Base-by-base conservation (phyloP, 495 filamentous ascomycete genomes). In the Corynascus novoguineensis region DNA sequence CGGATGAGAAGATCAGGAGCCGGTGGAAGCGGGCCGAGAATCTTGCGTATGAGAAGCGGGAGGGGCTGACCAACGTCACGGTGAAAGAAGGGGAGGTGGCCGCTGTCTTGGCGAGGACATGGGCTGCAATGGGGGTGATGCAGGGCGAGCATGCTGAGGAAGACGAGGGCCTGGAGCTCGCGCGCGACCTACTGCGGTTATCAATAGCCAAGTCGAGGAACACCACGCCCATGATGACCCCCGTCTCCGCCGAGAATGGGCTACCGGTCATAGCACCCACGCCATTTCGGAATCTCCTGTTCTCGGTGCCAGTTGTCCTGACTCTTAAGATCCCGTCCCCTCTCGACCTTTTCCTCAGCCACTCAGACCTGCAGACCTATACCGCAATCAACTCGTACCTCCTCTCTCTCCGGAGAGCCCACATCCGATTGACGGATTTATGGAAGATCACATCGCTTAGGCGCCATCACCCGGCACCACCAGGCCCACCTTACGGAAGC, bases 31-130 rank as follows among this genome's bases (percentile, higher is more conserved):
- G 73, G 34, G 69, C 74, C 4, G 79, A 81, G 40, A 81, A 81
- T 53, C 65, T 81, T 7, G 75, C 72, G 12, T 77, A 79, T 51
- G 74, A 81, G 52, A 81, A 81, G 48, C 68, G 76, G 9, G 71
- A 77, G 10, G 72, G 72, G 5, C 59, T 82, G 1, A 69, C 72
- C 3, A 81, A 78, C 5, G 74, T 92, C 12, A 71, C 86, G 7
- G 79, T 97, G 44, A 96, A 90, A 68, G 90, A 97, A 61, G 87
- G 87, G 4, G 93, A 98, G 67, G 82, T 96, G 0, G 80, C 81
- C 29, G 81, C 86, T 24, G 82, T 89, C 9, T 69, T 98, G 19
- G 75, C 81, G 9, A 77, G 86, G 59, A 83, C 89, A 2, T 96
- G 88, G 89, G 78, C 84, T 3, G 82, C 86, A 31, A 77, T 98